Percentiles rank a stretch among this genome's conserved stretches.
Evolutionary conservation across 345 rosid genomes (phyloP).

Genomic region (Eucalyptus rudis): DNA sequence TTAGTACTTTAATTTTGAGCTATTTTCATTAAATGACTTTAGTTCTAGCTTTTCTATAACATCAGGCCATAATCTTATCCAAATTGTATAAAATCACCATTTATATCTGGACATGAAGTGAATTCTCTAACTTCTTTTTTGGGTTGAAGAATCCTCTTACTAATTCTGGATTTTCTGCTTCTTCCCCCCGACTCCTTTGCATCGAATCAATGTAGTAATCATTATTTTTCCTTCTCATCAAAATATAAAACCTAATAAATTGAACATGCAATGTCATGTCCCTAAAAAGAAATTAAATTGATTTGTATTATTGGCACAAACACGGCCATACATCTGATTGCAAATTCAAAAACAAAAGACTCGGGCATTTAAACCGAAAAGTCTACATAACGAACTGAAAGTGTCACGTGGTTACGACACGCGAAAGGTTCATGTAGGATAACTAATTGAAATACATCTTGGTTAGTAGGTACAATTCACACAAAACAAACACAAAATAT

Average conservation of each 20-base stretch:
- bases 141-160: too few relatives aligned
- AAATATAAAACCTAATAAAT: neutral
- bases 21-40: neutral
- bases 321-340: rapidly evolving
- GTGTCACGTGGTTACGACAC: neutral
- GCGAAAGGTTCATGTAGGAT: neutral
- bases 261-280: neutral
- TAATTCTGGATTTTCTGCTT: neutral
- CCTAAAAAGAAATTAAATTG: neutral
- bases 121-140: neutral
- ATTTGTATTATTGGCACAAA: neutral
- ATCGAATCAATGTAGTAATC: neutral
- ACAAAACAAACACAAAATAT: neutral
- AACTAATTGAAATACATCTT: neutral
- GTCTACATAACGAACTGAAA: rapidly evolving
- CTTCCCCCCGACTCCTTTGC: neutral
- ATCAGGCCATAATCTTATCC: neutral
- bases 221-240: neutral
- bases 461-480: neutral
- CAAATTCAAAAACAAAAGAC: neutral
- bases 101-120: neutral
- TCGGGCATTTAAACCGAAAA: rapidly evolving
- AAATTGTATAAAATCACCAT: neutral
- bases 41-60: neutral
- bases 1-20: neutral